Conservation (phyloP, 2,329 filamentous ascomycete genomes). For the Escovopsis sp. region DNA sequence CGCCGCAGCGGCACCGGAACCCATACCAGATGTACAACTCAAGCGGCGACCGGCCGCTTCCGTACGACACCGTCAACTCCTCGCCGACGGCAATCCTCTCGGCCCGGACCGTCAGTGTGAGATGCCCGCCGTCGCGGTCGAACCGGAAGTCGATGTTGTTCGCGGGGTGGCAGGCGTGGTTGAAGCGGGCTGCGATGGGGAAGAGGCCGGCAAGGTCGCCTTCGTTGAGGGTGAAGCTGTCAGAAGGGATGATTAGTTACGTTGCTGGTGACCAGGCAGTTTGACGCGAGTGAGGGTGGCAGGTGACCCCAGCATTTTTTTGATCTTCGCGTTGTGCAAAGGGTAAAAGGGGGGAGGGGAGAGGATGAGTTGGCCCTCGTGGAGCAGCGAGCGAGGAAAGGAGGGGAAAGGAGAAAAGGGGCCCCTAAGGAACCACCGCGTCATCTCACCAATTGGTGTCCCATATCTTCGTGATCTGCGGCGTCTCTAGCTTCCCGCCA, state of each 20-base stretch:
- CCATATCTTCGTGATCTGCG: conserved; percentile 23
- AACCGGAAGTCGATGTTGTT: conserved; percentile 30
- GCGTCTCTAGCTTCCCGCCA: conserved; percentile 13
- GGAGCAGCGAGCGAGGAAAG: background rate
- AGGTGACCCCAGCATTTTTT: no score
- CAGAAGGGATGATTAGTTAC: background rate
- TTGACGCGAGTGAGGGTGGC: no score
- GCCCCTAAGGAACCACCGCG: no score
- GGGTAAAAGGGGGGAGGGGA: background rate
- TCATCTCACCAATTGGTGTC: conserved; percentile 30
- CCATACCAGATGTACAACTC: conserved; percentile 31
- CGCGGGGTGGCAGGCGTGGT: conserved; percentile 35
- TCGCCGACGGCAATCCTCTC: conserved; percentile 23
- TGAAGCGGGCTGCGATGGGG: conserved; percentile 38
- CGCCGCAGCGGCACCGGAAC: conserved; percentile 36
- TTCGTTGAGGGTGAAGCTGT: conserved; percentile 15
- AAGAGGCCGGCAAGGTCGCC: conserved; percentile 26
- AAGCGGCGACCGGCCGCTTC: conserved; percentile 15
- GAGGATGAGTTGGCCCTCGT: no score
- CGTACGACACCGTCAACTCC: conserved; percentile 39
- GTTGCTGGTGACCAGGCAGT: background rate
- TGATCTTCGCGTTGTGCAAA: no score
- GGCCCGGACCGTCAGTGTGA: conserved; percentile 25
- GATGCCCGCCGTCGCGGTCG: conserved; percentile 15
- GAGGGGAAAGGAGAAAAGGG: no score